Evolutionary conservation across 345 rosid species (phyloP), one percentile per base, ranked within the genome.

Genomic region (Trapa bicornis): DNA sequence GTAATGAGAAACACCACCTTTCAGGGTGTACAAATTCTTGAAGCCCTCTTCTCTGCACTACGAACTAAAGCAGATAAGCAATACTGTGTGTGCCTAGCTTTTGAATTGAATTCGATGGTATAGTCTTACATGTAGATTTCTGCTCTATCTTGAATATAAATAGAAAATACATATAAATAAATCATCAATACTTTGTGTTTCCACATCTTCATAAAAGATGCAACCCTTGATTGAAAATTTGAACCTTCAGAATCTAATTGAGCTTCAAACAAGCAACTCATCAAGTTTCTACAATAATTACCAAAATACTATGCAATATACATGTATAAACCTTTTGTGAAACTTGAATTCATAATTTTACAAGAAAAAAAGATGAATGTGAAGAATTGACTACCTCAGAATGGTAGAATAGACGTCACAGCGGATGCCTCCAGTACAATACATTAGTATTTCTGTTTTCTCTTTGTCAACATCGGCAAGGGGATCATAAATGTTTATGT

Each of bases 381-480:
- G 43, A 71, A 68, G 53, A 71, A 72, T 67, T 29, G 72, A 43
- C 37, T 80, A 92, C 98, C 97, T 89, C 64, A 93, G 78, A 65
- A 93, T 83, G 42, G 92, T 81, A 67, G 98, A 93, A 77, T 87
- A 93, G 71, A 93, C 94, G 71, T 93, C 97, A 39, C 98, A 90
- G n/a, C 94, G 97, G 52, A 90, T 90, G 61, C 98, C 98, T 17
- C 98, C 97, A 1, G 98, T 93, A 67, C 98, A 90, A 63, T 93
- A 93, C 97, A 93, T 93, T 70, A 90, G 73, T 67, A 93, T 72
- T 70, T 88, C 81, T 67, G 90, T 82, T 43, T 84, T 84, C 37
- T 85, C 89, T 80, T 85, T 86, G 72, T 93, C 84, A 70, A 80
- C 85, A 66, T 82, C 74, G 66, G 84, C 81, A 73, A 93, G 77